Base-by-base conservation (phyloP, 23 red algal genomes). In the Gracilaria caudata region DNA sequence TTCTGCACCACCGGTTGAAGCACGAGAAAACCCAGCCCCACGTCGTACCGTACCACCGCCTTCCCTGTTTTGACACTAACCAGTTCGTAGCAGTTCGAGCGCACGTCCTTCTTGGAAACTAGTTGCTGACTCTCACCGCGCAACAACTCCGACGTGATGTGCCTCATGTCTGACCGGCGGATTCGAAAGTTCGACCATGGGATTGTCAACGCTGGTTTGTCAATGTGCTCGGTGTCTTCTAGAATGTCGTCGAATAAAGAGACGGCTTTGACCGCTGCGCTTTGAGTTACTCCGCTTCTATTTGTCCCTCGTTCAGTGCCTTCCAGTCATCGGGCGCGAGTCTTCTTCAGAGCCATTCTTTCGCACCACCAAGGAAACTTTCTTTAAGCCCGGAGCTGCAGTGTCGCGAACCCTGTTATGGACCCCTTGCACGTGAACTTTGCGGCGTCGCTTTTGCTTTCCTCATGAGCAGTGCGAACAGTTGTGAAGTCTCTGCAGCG, bases 121-220 rank as follows among this genome's bases (percentile, higher is more conserved):
- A 91, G 61, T 26, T 4, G 23, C 64, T 57, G 76, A 10, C 26
- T 72, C n/a, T 12, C 11, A 9, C 46, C 75, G 12, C 25, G 77
- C 46, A 82, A 19, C 25, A 91, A 20, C 32, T 37, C 64, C 2
- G 35, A 63, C 45, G 87, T 77, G 32, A 91, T 64, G 6, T 35
- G 3, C 39, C 75, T 24, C 49, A 76, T 25, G 21, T 71, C 77
- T 29, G 47, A 19, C 32, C 34, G 33, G 2, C 20, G 37, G 2
- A 91, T 74, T 33, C 77, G 87, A 40, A 91, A 81, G 87, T 91
- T 91, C n/a, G 82, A 58, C 87, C 87, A 91, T 30, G 44, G 14
- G 16, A 91, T 77, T 10, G 47, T 58, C 21, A 91, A 75, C 13
- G 70, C 70, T 28, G 70, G n/a, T 24, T 29, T 75, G 0, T 45